These are phyloP conservation scores for Cyberlindnera subsufficiens DNA, from an alignment of 805 yeast species.

Conservation along the genomic window DNA sequence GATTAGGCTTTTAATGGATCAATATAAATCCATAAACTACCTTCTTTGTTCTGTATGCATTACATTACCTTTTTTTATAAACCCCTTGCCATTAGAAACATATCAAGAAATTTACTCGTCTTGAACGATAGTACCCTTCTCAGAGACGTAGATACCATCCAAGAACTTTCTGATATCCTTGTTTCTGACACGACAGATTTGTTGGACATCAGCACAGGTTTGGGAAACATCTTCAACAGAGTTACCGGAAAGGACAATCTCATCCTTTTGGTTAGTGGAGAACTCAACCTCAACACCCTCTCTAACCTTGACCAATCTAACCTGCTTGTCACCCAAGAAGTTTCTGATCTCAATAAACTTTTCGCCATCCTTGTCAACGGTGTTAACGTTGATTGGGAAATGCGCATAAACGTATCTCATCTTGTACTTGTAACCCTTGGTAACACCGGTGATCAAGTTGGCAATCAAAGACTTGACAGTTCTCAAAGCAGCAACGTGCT, in stretches of 20 bases:
- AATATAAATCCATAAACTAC: constrained; percentile 2
- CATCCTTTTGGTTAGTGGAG: constrained; percentile 88
- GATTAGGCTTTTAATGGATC: constrained; percentile 1
- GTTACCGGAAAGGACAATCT: constrained; percentile 89
- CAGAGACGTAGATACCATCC: constrained; percentile 99
- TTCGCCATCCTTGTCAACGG: constrained; percentile 70
- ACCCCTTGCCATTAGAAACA: not conserved
- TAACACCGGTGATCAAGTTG: constrained; percentile 97
- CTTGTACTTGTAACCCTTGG: constrained; percentile 98
- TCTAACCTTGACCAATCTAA: constrained; percentile 78
- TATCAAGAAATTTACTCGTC: constrained; percentile 32
- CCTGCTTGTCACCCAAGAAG: constrained; percentile 99
- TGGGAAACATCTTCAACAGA: constrained; percentile 96
- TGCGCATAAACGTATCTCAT: constrained; percentile 99
- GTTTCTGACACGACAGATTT: constrained; percentile 97
- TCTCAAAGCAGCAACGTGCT: constrained; percentile 99
- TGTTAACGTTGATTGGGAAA: constrained; percentile 99
- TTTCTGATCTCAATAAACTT: constrained; percentile 93
- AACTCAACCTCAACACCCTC: constrained; percentile 86
- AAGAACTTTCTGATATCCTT: constrained; percentile 99
- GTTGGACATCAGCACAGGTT: constrained; percentile 97
- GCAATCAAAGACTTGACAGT: constrained; percentile 93
- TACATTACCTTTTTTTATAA: constrained; percentile 2
- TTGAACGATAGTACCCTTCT: constrained; percentile 82
- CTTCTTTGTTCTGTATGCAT: not conserved